Conservation (phyloP, 345 rosid species). For the Noccaea caerulescens region DNA sequence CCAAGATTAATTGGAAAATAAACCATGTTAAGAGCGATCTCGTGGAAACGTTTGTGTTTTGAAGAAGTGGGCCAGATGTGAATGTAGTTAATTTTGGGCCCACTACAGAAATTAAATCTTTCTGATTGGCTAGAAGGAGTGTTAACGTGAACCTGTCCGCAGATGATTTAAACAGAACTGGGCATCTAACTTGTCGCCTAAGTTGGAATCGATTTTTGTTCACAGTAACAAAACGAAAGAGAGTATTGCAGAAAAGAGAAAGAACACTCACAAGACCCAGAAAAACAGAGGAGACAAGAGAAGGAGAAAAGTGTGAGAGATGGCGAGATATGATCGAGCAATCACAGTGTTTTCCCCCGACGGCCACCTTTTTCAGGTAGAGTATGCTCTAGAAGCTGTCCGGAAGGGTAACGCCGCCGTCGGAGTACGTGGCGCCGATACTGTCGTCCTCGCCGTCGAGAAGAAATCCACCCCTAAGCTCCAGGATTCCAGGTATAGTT, state of each 20-base stretch:
- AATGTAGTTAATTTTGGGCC: not conserved
- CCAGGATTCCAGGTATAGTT: slow-evolving; percentile 78
- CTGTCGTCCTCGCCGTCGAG: slow-evolving; percentile 92
- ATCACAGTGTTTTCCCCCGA: slow-evolving; percentile 92
- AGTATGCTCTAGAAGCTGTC: slow-evolving; percentile 98
- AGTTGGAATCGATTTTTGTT: slow-evolving; percentile 30
- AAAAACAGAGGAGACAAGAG: not conserved
- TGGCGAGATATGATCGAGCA: slow-evolving; percentile 96
- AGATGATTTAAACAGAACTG: slow-evolving; percentile 21
- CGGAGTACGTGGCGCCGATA: slow-evolving; percentile 86
- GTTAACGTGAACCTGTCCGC: slow-evolving; percentile 21
- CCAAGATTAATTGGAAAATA: not conserved
- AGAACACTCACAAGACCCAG: slow-evolving; percentile 2
- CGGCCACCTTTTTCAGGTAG: slow-evolving; percentile 89
- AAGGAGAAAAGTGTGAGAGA: slow-evolving; percentile 29
- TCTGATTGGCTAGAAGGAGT: slow-evolving; percentile 8
- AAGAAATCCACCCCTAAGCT: slow-evolving; percentile 95
- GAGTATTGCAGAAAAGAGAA: not conserved
- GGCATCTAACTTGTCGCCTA: slow-evolving; percentile 38
- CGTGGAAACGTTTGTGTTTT: not conserved
- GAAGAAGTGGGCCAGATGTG: slow-evolving; percentile 6
- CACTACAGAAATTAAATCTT: not conserved
- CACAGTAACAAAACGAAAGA: not conserved
- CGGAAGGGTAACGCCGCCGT: slow-evolving; percentile 99
- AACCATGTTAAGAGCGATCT: not conserved